Evolutionary conservation across 805 yeast species (phyloP), one percentile per base, ranked within the genome.

Genomic region (Barnettozyma populi): DNA sequence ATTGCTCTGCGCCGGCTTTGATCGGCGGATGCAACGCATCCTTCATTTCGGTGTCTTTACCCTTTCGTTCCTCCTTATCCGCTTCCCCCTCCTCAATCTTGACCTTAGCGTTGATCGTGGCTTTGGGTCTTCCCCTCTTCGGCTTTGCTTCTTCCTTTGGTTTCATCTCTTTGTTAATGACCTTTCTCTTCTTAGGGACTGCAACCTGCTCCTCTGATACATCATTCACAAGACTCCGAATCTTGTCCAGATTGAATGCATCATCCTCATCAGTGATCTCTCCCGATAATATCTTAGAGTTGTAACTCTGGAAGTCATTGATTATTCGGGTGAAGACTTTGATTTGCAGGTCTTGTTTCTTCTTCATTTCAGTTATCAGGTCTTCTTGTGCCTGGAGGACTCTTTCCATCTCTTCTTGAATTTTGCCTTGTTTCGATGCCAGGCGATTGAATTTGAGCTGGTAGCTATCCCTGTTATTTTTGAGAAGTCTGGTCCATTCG

Each of bases 231-330:
- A 41, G 34, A 9, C 38, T 32, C 19, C 38, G 39, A 7, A 56
- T 52, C 24, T 50, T 41, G 11, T 54, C 56, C 2, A 48, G 8
- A 34, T 59, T 56, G 45, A 59, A 55, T 5, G 44, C 23, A 41
- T 59, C 63, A 5, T 45, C 56, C 4, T 43, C 51, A 4, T 54
- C 53, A 6, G 25, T n/a, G 3, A 53, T 36, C 10, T 57, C 60
- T 1, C 62, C 63, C 4, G 41, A 41, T 5, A 52, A n/a, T 1
- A 57, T 36, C 24, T 44, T 46, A 7, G 35, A 25, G 40, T 56
- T 55, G 20, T 51, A 52, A 1, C 27, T 43, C 31, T 61, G 60
- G 47, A 57, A 49, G 14, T 54, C 52, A 43, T 59, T 61, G 16
- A 61, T 19, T 13, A 61, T 43, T 13, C 37, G 51, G 0, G 62